Base-by-base conservation (phyloP, 257 asterid genomes). In the Solanum pinnatisectum region DNA sequence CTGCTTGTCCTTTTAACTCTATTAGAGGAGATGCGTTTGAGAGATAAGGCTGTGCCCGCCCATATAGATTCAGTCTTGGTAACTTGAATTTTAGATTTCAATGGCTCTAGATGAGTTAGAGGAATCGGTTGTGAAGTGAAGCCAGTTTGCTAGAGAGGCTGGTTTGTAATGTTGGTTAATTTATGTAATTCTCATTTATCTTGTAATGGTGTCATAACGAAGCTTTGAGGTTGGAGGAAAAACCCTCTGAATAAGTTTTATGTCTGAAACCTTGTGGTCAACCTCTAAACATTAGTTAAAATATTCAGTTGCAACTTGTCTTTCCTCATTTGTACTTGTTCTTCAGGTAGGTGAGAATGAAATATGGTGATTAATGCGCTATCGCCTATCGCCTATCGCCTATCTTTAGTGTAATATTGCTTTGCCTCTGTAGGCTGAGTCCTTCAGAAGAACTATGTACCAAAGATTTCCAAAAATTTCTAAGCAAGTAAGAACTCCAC, bases 1-100 rank as follows among this genome's bases (percentile, higher is more conserved):
- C 99, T 30, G 92, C 87, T 72, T 92, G 94, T 89, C 98, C 97
- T 83, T 68, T 88, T 10, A 91, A 90, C 77, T 91, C 89, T 25
- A 87, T 89, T 13, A 87, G 90, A 76, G 93, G 93, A 86, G 93
- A 87, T 87, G 89, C 89, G 22, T 89, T 91, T 25, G 91, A 89
- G 60, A 89, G 95, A 89, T 93, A 91, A 89, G 70, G 35, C 60
- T 33, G 60, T 16, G 35, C 59, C 83, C 79, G 40, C 49, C 81
- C 85, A 32, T 42, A 32, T 78, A 44, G 67, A 79, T 79, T 44
- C 40, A 79, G 67, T 79, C 85, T 79, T 88, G 85, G 40, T 78
- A 32, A 78, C 84, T 78, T 78, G 84, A 42, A 42, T 78, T 78
- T 25, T 14, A 42, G 37, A 42, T 78, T 78, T 42, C 37, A 42